Base-by-base conservation (phyloP, 2,329 filamentous ascomycete species). In the Aspergillus awamori region DNA sequence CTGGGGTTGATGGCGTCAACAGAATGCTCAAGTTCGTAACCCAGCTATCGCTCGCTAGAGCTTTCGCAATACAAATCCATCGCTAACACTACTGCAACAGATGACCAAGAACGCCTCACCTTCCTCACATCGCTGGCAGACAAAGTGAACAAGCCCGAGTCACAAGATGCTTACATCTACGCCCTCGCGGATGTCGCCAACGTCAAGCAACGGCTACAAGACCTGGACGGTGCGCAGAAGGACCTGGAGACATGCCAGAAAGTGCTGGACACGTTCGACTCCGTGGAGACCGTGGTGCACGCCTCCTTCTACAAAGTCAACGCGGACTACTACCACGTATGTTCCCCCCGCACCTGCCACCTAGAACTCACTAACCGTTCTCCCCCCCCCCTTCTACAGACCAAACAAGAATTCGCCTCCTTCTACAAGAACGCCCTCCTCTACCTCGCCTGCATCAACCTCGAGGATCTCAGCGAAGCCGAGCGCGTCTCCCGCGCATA, bases 361-460 rank as follows among this genome's bases (percentile, higher is more conserved):
- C 22, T 15, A 7, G 15, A 8, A 17, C 22, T 43, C 22, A 26
- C 52, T 28, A 39, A 54, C 26, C 24, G 3, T 20, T 11, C 38
- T 17, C 8, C 17, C 17, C 8, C 17, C 17, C 17, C 24, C 53
- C 17, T 13, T 5, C 8, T 5, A 58, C 64, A 89, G 82, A 82
- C 89, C 69, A 93, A 96, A 81, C 86, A 89, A 79, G 93, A 98
- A 80, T 99, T 97, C 75, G 93, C 93, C 65, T 89, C 91, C 64
- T 99, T 97, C 84, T 99, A 99, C 84, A 92, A 92, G 80, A 99
- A 96, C 72, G 93, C 95, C 66, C 91, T 99, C 54, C 89, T 98
- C 69, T 99, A 97, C 82, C 91, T 99, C 60, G 95, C 95, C 65
- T 99, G 95, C 80, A 91, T 99, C 74, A 90, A 97, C 71, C 81